Percentiles rank a stretch among this genome's conserved stretches.
These are phyloP conservation scores for Pseudocercospora macadamiae DNA, from an alignment of 2,329 filamentous ascomycete genomes.

Conservation along the genomic window DNA sequence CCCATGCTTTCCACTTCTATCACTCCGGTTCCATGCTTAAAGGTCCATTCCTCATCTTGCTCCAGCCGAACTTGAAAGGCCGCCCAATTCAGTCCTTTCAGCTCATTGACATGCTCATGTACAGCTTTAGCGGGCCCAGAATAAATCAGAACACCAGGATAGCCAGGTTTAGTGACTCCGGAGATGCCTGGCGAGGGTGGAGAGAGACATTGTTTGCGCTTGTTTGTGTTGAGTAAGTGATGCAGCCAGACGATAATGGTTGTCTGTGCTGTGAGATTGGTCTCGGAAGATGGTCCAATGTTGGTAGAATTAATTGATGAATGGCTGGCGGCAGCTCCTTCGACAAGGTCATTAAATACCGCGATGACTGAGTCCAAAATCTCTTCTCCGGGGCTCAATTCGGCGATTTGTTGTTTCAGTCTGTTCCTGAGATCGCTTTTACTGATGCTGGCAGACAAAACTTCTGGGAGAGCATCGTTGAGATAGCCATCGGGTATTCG, in stretches of 20 bases:
- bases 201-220: slow-evolving; percentile 49
- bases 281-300: not conserved
- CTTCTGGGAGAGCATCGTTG: slow-evolving; percentile 40
- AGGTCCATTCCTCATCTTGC: slow-evolving; percentile 42
- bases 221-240: slow-evolving; percentile 50
- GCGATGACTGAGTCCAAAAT: slow-evolving; percentile 47
- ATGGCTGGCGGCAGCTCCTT: not conserved
- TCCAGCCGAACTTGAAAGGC: slow-evolving; percentile 52
- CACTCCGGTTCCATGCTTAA: slow-evolving; percentile 45
- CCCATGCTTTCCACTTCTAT: slow-evolving; percentile 50
- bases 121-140: slow-evolving; percentile 44
- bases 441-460: slow-evolving; percentile 41
- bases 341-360: slow-evolving; percentile 41
- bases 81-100: slow-evolving; percentile 50
- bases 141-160: slow-evolving; percentile 50
- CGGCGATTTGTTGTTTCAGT: slow-evolving; percentile 36
- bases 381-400: slow-evolving; percentile 42
- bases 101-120: slow-evolving; percentile 45
- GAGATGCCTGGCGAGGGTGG: slow-evolving; percentile 38
- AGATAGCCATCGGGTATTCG: slow-evolving; percentile 47
- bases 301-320: not conserved
- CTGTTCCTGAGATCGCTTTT: slow-evolving; percentile 43
- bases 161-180: slow-evolving; percentile 51
- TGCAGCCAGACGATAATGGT: slow-evolving; percentile 52
- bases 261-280: slow-evolving; percentile 1